Conservation (phyloP, 2,329 filamentous ascomycete species). For the Fusarium sp. region DNA sequence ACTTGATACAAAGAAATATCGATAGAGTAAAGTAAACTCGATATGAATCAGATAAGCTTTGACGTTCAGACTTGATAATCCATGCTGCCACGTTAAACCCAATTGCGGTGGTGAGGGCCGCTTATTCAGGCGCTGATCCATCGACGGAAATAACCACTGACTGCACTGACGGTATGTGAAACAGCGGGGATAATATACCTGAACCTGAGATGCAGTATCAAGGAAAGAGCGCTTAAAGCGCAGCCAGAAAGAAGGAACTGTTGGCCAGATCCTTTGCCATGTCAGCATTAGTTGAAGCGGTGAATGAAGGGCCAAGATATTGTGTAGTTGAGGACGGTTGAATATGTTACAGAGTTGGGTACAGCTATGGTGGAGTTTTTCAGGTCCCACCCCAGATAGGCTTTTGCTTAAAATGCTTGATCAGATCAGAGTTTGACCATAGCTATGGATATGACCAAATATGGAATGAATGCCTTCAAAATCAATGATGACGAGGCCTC, state of each 20-base stretch:
- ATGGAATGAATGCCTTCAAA: background rate
- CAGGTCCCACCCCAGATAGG: background rate
- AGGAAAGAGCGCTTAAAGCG: conserved; percentile 4
- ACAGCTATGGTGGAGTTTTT: background rate
- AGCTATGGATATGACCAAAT: background rate
- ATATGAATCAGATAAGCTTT: background rate
- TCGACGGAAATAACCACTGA: background rate
- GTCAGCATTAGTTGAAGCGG: background rate
- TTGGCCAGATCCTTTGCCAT: background rate
- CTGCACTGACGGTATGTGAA: conserved; percentile 1
- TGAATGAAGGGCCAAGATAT: conserved; percentile 22
- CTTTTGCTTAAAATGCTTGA: conserved; percentile 12
- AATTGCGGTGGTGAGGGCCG: background rate
- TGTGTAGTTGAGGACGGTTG: conserved; percentile 8
- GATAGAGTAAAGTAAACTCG: background rate
- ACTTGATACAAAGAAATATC: background rate
- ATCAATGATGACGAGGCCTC: background rate
- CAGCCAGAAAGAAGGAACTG: background rate
- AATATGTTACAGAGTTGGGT: background rate
- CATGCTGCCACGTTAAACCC: conserved; percentile 2
- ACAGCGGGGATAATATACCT: conserved; percentile 3
- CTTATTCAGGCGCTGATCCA: background rate
- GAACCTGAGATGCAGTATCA: background rate
- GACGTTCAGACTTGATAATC: conserved; percentile 2
- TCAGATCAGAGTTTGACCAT: conserved; percentile 17